Conservation (phyloP, 2,329 filamentous ascomycete species). For the Ceratocystiopsis minuta region DNA sequence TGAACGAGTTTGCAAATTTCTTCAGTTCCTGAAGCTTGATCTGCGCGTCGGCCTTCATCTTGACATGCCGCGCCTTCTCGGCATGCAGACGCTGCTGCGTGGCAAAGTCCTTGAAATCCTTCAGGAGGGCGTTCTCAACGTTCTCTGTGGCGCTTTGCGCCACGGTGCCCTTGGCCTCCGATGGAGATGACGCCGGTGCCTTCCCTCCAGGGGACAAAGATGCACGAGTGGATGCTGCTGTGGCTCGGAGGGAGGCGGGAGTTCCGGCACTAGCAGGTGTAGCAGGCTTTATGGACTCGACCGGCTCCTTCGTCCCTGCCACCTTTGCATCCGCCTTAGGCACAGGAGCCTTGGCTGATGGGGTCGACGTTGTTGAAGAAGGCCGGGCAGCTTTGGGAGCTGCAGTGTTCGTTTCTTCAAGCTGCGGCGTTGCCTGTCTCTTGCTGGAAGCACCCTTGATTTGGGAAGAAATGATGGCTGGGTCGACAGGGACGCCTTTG, state of each 20-base stretch:
- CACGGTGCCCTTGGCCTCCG: slow-evolving; percentile 13
- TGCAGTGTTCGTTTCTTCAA: slow-evolving; percentile 17
- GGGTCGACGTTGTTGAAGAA: slow-evolving; percentile 14
- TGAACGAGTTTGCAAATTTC: slow-evolving; percentile 89
- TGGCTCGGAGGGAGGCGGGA: slow-evolving; percentile 11
- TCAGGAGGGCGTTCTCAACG: slow-evolving; percentile 43
- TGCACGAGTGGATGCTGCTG: slow-evolving; percentile 21
- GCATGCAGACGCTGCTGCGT: slow-evolving; percentile 34
- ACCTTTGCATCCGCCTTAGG: slow-evolving; percentile 16
- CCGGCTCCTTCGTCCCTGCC: slow-evolving; percentile 6
- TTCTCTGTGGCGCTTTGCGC: slow-evolving; percentile 38
- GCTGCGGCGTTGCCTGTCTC: slow-evolving; percentile 13
- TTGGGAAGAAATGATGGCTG: slow-evolving; percentile 81
- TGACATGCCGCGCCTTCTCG: slow-evolving; percentile 37
- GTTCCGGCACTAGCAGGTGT: neutral
- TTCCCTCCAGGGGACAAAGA: slow-evolving; percentile 24
- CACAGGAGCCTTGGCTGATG: slow-evolving; percentile 17
- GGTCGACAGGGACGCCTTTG: slow-evolving; percentile 61
- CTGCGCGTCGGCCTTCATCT: slow-evolving; percentile 61
- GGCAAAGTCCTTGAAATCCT: slow-evolving; percentile 47
- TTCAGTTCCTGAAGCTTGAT: slow-evolving; percentile 86
- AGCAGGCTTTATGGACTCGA: no score
- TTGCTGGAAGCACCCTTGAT: slow-evolving; percentile 30
- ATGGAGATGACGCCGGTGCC: slow-evolving; percentile 3
- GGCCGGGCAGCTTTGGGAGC: slow-evolving; percentile 7